phyloP scores from a whole-genome alignment of 257 asterid species.

The Fraxinus cuspidata region DNA sequence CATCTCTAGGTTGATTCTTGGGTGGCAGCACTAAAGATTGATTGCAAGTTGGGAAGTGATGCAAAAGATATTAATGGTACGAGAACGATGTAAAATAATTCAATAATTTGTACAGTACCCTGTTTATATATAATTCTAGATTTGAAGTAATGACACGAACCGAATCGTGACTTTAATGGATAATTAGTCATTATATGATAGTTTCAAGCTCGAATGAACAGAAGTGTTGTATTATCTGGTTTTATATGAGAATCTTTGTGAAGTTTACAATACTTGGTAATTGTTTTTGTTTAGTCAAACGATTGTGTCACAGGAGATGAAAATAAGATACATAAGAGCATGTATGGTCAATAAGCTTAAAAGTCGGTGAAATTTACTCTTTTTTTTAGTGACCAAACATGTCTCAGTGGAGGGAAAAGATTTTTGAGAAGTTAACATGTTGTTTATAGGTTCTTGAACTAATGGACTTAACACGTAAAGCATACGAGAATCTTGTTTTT shows the following conservation, averaged over 20 bases:
- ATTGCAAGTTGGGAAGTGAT: constrained; percentile 45
- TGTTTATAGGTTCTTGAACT: not conserved
- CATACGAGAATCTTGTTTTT: not conserved
- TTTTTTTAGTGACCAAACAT: not conserved
- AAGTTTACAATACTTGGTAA: not conserved
- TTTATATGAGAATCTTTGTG: not conserved
- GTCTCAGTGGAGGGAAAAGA: not conserved
- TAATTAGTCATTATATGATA: not conserved
- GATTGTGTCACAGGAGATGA: not conserved
- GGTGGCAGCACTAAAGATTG: constrained; percentile 58
- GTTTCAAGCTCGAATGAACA: not conserved
- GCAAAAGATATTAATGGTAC: constrained; percentile 28
- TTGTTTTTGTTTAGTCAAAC: not conserved
- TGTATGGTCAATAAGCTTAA: not conserved
- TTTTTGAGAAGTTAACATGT: too few species aligned
- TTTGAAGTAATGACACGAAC: not conserved
- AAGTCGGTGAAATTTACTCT: too few species aligned
- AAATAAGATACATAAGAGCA: not conserved
- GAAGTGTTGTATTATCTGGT: not conserved
- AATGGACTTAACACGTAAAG: not conserved
- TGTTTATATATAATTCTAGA: constrained; percentile 20
- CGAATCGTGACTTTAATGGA: not conserved
- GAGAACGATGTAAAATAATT: constrained; percentile 21
- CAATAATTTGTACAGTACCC: not conserved
- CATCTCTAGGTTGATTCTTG: constrained; percentile 71